Evolutionary conservation across 148 eudicot species (phyloP), one percentile per base, ranked within the genome.

Genomic region (Vaccinium darrowii): DNA sequence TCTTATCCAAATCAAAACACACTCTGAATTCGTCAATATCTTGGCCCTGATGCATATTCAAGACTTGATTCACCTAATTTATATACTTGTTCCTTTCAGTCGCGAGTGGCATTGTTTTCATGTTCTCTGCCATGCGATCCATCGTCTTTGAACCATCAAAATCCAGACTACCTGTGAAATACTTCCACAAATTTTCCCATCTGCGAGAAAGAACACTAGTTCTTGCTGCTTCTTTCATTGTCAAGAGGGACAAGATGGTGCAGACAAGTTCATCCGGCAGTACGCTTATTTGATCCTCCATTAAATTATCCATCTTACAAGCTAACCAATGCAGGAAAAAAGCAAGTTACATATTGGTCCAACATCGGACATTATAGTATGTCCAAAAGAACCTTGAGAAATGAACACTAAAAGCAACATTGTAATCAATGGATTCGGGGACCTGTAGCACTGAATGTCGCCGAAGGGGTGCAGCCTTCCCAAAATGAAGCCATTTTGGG

Each of bases 141-240:
- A 21, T 60, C 19, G 9, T 60, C 23, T 60, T 60, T 19, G 65
- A 60, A 16, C 1, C 65, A 23, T 65, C 27, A 23, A 65, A 65
- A 21, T 23, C 30, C 72, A 9, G 21, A 8, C 13, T 8, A 19
- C 36, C 72, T 8, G 12, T 1, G 72, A 16, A 60, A 60, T 16
- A 18, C 21, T 23, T 79, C 81, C 81, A 79, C 23, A 79, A 25
- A 25, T 25, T 25, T 25, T 49, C 30, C 67, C 81, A 56, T 43
- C 63, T 51, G 15, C 10, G 63, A 7, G 65, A 56, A 23, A 79
- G 81, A 9, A 54, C 60, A 52, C 65, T 79, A 16, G 63, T 50
- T 79, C 39, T 79, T 79, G 63, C 81, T 18, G 65, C 67, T 79
- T 79, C 65, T 39, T 79, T 54, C 63, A 54, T 56, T 2, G 43